Base-by-base conservation (phyloP, 2,329 filamentous ascomycete species). In the Colletotrichum tofieldiae region DNA sequence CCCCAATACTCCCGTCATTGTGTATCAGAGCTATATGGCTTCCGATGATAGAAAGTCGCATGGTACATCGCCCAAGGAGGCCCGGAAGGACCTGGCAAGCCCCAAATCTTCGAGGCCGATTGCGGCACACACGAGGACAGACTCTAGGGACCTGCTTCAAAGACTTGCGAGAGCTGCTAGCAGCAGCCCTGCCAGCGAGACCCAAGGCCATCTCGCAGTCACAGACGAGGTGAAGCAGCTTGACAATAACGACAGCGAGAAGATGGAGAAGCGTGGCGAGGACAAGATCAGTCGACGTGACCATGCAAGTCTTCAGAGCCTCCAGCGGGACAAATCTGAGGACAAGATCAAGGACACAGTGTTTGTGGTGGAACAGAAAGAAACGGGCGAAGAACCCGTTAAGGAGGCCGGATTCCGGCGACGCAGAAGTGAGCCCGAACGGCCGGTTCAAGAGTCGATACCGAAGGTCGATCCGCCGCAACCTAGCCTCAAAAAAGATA, bases 121-220 rank as follows among this genome's bases (percentile, higher is more conserved):
- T n/a, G n/a, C 35, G 8, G 64, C 75, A 29, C 75, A 79, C 43
- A 74, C 76, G 7, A 77, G 78, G 23, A 81, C 80, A 29, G 85
- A 88, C 69, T 86, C 86, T 4, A 81, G 82, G 49, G 87, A 89
- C 51, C 70, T 89, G 55, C 79, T 89, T 61, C 85, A 85, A 71
- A 83, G 83, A 64, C 80, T 90, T 74, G 85, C 87, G 29, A 83
- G 84, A 61, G 86, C 83, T 56, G 80, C 85, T 41, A 87, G 84
- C 76, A 81, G 81, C 67, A 88, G 85, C 69, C 86, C 86, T 29
- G 77, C 81, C 3, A 74, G 79, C 18, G 79, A 83, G 45, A 20
- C 66, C 11, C 63, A 61, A 37, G 43, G 47, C 41, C 61, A 26
- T n/a, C 55, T 45, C 16, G 41, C 41, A 20, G 26, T 37, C 23